Conservation (phyloP, 2,329 filamentous ascomycete species). For the Fusarium avenaceum region DNA sequence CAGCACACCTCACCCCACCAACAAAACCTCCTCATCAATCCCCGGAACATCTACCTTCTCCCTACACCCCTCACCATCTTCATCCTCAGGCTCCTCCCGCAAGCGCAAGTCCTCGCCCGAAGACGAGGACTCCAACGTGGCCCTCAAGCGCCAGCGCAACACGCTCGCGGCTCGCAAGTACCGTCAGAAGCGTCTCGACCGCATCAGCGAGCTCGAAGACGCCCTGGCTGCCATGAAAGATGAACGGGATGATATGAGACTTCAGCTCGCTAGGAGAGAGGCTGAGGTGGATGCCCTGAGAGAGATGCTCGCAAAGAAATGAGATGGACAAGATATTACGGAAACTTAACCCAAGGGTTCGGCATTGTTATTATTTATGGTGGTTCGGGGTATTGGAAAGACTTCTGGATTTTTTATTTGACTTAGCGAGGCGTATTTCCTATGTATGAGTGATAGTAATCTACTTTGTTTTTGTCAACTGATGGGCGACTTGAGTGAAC, state of each 20-base stretch:
- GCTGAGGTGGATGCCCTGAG: constrained; percentile 73
- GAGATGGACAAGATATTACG: constrained; percentile 7
- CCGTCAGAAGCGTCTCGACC: constrained; percentile 77
- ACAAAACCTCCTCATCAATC: constrained; percentile 41
- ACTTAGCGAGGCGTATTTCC: constrained; percentile 27
- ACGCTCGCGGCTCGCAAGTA: constrained; percentile 80
- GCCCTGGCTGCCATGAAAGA: constrained; percentile 69
- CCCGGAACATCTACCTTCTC: constrained; percentile 46
- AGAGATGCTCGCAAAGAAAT: constrained; percentile 60
- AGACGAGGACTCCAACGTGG: constrained; percentile 46
- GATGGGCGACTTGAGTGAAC: neutral
- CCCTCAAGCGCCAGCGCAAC: constrained; percentile 74
- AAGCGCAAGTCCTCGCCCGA: constrained; percentile 46
- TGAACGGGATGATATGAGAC: constrained; percentile 73
- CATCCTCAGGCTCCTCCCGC: constrained; percentile 35
- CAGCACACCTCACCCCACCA: constrained; percentile 24
- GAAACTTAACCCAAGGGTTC: neutral
- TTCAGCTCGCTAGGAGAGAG: constrained; percentile 74
- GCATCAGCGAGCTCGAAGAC: constrained; percentile 72
- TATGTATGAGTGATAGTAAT: constrained; percentile 4
- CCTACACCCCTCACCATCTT: constrained; percentile 37
- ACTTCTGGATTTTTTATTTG: constrained; percentile 23
- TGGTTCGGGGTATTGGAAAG: constrained; percentile 29
- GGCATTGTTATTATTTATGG: constrained; percentile 1
- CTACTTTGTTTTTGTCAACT: constrained; percentile 24